Evolutionary conservation across 495 filamentous ascomycete species (phyloP).

Genomic region (Penicillium manginii): DNA sequence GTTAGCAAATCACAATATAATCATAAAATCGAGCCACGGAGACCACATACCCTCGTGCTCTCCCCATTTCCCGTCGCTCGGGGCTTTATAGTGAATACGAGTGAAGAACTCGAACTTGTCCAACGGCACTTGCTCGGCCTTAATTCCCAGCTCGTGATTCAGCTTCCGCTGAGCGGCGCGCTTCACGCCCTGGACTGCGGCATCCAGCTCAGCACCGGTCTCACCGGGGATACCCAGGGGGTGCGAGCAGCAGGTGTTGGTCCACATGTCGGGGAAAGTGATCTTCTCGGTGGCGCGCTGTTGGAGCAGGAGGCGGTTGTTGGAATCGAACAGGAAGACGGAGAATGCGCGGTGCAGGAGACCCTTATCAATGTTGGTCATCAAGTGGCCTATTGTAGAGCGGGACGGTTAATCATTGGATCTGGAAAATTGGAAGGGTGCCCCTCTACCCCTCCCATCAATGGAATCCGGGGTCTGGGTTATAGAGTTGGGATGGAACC

Average conservation of each 20-base stretch:
- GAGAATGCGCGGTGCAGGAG: constrained; percentile 97
- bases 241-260: constrained; percentile 99
- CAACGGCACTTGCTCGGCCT: constrained; percentile 84
- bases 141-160: constrained; percentile 93
- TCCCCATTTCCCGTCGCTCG: constrained; percentile 97
- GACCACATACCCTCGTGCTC: constrained; percentile 88
- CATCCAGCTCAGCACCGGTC: constrained; percentile 81
- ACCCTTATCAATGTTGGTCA: constrained; percentile 95
- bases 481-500: constrained; percentile 28
- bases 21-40: background rate
- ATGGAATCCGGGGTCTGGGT: constrained; percentile 6
- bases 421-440: background rate
- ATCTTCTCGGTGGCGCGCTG: constrained; percentile 97
- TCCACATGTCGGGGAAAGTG: constrained; percentile 99
- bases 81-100: constrained; percentile 96
- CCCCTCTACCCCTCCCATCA: constrained; percentile 17
- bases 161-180: constrained; percentile 91
- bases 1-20: background rate
- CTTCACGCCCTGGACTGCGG: constrained; percentile 82
- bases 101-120: constrained; percentile 94
- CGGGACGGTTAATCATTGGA: background rate
- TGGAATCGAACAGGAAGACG: constrained; percentile 91
- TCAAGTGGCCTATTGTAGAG: constrained; percentile 76
- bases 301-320: constrained; percentile 89
- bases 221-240: constrained; percentile 89